Evolutionary conservation across 768 basidiomycete species (phyloP).

Genomic region (Boletus rubropictus): DNA sequence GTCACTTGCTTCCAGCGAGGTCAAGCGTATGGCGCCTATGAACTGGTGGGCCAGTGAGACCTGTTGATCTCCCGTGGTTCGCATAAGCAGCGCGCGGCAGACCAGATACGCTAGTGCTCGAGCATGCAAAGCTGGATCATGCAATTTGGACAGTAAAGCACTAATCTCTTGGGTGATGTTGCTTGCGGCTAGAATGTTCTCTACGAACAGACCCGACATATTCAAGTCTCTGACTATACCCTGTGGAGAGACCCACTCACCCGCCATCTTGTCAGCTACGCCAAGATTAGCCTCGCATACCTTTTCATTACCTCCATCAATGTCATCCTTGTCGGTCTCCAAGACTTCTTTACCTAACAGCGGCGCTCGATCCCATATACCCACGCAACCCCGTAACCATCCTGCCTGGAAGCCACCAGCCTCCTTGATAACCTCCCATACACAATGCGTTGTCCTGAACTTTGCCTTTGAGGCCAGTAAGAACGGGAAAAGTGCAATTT

Average conservation of each 20-base stretch:
- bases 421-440: conserved; percentile 66
- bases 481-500: conserved; percentile 62
- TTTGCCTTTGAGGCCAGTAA: conserved; percentile 69
- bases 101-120: conserved; percentile 58
- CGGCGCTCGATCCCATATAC: conserved; percentile 33
- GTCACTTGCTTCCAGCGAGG: conserved; percentile 42
- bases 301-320: conserved; percentile 33
- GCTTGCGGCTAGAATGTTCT: conserved; percentile 56
- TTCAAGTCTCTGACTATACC: background rate
- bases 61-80: conserved; percentile 53
- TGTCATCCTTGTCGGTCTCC: conserved; percentile 29
- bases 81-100: conserved; percentile 52
- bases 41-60: conserved; percentile 47
- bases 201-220: conserved; percentile 31
- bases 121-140: conserved; percentile 44
- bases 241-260: conserved; percentile 32
- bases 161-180: conserved; percentile 39
- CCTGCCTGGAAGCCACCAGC: conserved; percentile 25
- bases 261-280: conserved; percentile 58
- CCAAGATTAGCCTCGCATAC: conserved; percentile 50
- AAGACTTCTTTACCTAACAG: conserved; percentile 23
- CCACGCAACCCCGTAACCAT: conserved; percentile 53
- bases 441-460: conserved; percentile 56
- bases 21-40: conserved; percentile 42
- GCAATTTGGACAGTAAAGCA: conserved; percentile 47